A percentile compares a stretch with the other conserved stretches of the same genome.
Evolutionary conservation across 805 yeast genomes (phyloP).

Genomic region (Candida nanaspora): DNA sequence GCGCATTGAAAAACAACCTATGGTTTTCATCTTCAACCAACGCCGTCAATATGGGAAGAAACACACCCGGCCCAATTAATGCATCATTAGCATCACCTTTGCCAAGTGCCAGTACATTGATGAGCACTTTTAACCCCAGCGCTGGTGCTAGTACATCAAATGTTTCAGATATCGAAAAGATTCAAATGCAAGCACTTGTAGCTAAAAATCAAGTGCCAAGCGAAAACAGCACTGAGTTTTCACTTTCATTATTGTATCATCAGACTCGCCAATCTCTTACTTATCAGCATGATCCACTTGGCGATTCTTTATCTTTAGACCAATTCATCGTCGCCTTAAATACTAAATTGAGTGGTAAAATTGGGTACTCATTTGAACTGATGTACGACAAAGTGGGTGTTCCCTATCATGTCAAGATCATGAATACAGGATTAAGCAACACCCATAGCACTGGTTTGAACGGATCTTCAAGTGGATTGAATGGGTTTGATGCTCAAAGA

Average conservation of each 20-base stretch:
- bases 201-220: constrained; percentile 31
- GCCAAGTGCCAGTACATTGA: background rate
- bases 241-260: constrained; percentile 17
- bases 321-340: constrained; percentile 25
- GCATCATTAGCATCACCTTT: no score
- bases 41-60: background rate
- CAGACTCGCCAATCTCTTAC: constrained; percentile 29
- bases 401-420: constrained; percentile 26
- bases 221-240: constrained; percentile 13
- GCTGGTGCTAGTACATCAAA: constrained; percentile 4
- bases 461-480: background rate
- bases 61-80: background rate
- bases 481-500: background rate
- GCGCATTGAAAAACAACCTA: background rate
- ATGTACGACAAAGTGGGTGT: constrained; percentile 38
- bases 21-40: background rate
- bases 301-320: constrained; percentile 18
- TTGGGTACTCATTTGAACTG: constrained; percentile 32
- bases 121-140: background rate
- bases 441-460: background rate
- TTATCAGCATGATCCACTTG: constrained; percentile 25
- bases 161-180: constrained; percentile 22
- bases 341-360: constrained; percentile 20
- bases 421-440: background rate
- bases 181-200: constrained; percentile 35